Evolutionary conservation across 257 asterid genomes (phyloP).

Genomic region (Anisodus tanguticus): DNA sequence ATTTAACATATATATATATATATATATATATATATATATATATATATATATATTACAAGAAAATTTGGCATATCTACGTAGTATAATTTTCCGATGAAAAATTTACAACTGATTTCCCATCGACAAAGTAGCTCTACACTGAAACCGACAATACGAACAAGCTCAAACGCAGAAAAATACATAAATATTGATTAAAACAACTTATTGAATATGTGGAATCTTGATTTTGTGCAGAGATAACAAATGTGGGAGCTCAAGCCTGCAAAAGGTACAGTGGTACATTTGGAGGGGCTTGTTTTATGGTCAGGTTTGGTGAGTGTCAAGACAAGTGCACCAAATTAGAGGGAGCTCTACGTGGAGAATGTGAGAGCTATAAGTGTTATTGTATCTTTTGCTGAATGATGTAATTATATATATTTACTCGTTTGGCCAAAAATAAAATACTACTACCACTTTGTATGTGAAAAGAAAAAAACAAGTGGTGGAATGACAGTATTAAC

Average conservation of each 20-base stretch:
- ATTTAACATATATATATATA: too few species aligned
- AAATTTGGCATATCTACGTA: too few species aligned
- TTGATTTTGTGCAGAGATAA: constrained; percentile 19
- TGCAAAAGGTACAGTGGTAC: constrained; percentile 28
- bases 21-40: too few species aligned
- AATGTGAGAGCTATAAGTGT: constrained; percentile 21
- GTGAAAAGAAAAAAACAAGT: background rate
- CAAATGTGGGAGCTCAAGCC: background rate
- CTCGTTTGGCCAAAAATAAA: background rate
- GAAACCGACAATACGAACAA: background rate
- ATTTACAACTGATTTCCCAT: too few species aligned
- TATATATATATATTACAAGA: too few species aligned
- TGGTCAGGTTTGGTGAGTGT: constrained; percentile 17
- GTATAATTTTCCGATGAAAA: too few species aligned
- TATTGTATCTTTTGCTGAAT: constrained; percentile 26
- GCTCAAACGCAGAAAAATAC: background rate
- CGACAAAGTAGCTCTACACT: too few species aligned
- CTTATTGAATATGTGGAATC: background rate
- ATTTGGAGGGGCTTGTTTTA: constrained; percentile 22
- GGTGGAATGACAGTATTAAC: background rate
- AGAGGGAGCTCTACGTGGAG: constrained; percentile 22
- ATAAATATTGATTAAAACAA: background rate
- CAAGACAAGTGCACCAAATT: constrained; percentile 20
- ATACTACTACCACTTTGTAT: background rate
- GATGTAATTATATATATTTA: background rate